Evolutionary conservation across 257 asterid genomes (phyloP).

Genomic region (Agastache rugosa): DNA sequence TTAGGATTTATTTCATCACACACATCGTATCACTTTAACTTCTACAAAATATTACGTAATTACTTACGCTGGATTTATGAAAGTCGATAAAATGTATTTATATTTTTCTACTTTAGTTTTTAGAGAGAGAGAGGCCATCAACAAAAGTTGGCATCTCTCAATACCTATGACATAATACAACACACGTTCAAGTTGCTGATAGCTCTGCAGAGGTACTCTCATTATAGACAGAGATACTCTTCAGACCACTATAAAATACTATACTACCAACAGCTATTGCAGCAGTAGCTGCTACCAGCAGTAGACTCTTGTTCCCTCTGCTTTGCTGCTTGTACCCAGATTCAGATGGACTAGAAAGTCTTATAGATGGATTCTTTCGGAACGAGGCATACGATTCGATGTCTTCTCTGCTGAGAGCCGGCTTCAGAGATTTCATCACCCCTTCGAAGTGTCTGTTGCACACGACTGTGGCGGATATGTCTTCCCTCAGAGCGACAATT

Average conservation of each 20-base stretch:
- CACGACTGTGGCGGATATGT: constrained; percentile 70
- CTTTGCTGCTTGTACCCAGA: constrained; percentile 27
- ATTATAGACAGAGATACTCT: constrained; percentile 30
- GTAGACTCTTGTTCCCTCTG: constrained; percentile 36
- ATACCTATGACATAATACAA: background rate
- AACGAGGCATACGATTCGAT: constrained; percentile 68
- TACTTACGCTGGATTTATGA: too few species aligned
- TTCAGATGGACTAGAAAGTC: constrained; percentile 31
- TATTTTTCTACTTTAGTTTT: too few species aligned
- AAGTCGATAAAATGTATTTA: too few species aligned
- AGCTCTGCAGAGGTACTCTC: constrained; percentile 38
- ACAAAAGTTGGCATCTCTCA: too few species aligned
- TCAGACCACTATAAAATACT: constrained; percentile 42
- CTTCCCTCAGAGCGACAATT: constrained; percentile 85
- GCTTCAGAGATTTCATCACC: constrained; percentile 63
- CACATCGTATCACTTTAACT: too few species aligned
- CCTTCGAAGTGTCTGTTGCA: constrained; percentile 69
- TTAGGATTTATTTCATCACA: too few species aligned
- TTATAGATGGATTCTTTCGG: constrained; percentile 50
- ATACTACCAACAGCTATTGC: constrained; percentile 43
- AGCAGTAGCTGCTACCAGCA: constrained; percentile 45
- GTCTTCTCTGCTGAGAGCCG: constrained; percentile 68
- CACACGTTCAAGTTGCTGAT: constrained; percentile 43
- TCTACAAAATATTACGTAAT: too few species aligned
- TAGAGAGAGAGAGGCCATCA: too few species aligned